Base-by-base conservation (phyloP, 2,329 filamentous ascomycete genomes). In the Kalmusia sp. region DNA sequence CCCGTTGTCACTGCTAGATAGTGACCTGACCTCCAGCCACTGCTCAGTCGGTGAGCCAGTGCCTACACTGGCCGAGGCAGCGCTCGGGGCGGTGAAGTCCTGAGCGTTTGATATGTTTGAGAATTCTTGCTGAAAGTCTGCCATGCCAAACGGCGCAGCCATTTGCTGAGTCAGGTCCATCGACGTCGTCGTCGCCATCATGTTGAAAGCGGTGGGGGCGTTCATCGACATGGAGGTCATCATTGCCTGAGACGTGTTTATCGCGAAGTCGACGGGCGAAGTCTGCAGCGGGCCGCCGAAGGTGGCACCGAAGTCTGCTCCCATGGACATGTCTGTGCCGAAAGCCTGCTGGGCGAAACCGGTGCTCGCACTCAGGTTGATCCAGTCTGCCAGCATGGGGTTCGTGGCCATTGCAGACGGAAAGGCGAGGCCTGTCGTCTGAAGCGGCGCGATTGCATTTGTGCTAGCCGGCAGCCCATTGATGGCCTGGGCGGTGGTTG, bases 1-100 rank as follows among this genome's bases (percentile, higher is more conserved):
- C 52, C 91, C 91, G 64, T 93, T 91, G 64, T 96, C 92, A 68
- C 90, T 91, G 60, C 84, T 84, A n/a, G 92, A 92, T 37, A 96
- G 80, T 6, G 93, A 97, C 44, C 93, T 79, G 28, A 96, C 90
- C 75, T 97, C 93, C 40, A 96, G 79, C 73, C 91, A 93, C 25
- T 88, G 90, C 64, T 90, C 88, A 1, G 88, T 90, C 1, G 90
- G 90, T 31, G 90, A 93, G 67, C 85, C 87, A 70, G 75, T 77
- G 9, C 75, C 72, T 8, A 80, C 66, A 57, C 76, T 79, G 15
- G 73, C 69, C 7, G 61, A 55, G 19, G 61, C 51, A 7, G 50
- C 56, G 41, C 66, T 62, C 12, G 67, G 58, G 52, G 61, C 54
- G 34, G 65, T 64, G 54, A 84, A 75, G 31, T 82, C 80, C 31